Evolutionary conservation across 1,284 basidiomycete species (phyloP), one percentile per base, ranked within the genome.

Genomic region (Pseudozyma pruni): DNA sequence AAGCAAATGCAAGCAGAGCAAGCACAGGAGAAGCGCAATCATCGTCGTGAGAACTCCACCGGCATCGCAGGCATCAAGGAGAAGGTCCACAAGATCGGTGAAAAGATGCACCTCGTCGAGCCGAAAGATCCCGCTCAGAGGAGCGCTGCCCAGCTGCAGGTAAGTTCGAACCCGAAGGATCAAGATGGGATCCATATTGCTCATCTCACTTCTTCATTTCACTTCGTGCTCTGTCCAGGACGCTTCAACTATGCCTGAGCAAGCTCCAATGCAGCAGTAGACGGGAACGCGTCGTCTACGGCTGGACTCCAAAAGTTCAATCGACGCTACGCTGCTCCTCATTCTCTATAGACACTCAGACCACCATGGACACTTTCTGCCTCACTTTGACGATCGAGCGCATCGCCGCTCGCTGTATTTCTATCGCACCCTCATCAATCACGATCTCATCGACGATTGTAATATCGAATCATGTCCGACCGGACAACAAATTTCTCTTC

Each of bases 31-130:
- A 46, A 40, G n/a, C 61, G 55, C 32, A 59, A 63, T 20, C 59
- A 72, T 40, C 59, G 60, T 20, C 56, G 57, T 10, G 56, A 67
- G 17, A 58, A 31, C 41, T 62, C 59, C 8, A 50, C 60, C 17
- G 71, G 68, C 17, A 31, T 66, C 8, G 56, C 59, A 10, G 57
- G 57, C 9, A 64, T 76, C 49, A 76, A 75, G 53, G 69, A 75
- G n/a, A 59, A 67, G 33, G 41, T 75, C 4, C 59, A 74, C 59
- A 61, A 67, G 50, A 52, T 75, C 10, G 74, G 72, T 33, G 72
- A 75, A 43, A 76, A 73, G 51, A 58, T 76, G 69, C 56, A 74
- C 20, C 67, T 76, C 9, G 69, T 76, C 4, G 67, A 72, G 38
- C 63, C 72, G 1, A 75, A 67, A 22, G 72, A 72, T 46, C 59